Evolutionary conservation across 345 rosid species (phyloP).

Genomic region (Hibiscus tridactylites): DNA sequence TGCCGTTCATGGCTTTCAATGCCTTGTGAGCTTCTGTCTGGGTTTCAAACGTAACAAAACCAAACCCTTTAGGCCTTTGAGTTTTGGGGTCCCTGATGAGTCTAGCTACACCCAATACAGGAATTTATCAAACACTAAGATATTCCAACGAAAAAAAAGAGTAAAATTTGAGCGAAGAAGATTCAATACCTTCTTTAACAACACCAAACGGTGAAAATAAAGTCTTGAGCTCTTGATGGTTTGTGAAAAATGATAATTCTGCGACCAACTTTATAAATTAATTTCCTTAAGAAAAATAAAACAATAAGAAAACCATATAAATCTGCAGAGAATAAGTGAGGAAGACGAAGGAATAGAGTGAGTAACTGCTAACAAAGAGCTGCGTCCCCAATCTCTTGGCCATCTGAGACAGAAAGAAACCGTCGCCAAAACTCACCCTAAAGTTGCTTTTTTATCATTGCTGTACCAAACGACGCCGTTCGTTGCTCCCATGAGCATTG

Average conservation of each 20-base stretch:
- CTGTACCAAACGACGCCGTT: neutral
- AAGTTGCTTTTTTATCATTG: neutral
- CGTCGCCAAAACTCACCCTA: neutral
- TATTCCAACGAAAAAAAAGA: neutral
- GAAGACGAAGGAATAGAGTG: neutral
- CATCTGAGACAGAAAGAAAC: conserved; percentile 15
- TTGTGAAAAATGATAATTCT: conserved; percentile 38
- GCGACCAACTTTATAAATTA: neutral
- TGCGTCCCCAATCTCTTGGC: conserved; percentile 30
- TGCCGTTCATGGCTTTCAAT: conserved; percentile 52
- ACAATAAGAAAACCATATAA: neutral
- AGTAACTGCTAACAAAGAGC: conserved; percentile 50
- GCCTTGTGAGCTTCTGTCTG: conserved; percentile 55
- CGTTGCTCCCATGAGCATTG: neutral
- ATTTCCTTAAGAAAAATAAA: neutral
- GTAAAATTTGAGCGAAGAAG: neutral
- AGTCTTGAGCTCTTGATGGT: conserved; percentile 18
- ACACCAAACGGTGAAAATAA: conserved; percentile 39
- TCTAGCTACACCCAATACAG: conserved; percentile 29
- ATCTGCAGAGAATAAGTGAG: neutral
- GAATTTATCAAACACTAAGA: neutral
- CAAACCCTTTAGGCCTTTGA: conserved; percentile 64
- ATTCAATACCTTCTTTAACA: conserved; percentile 25
- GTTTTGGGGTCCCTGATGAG: conserved; percentile 40
- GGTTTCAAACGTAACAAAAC: conserved; percentile 51